Evolutionary conservation across 176 grass and related monocot genomes (phyloP).

Genomic region (Aegilops bicornis): DNA sequence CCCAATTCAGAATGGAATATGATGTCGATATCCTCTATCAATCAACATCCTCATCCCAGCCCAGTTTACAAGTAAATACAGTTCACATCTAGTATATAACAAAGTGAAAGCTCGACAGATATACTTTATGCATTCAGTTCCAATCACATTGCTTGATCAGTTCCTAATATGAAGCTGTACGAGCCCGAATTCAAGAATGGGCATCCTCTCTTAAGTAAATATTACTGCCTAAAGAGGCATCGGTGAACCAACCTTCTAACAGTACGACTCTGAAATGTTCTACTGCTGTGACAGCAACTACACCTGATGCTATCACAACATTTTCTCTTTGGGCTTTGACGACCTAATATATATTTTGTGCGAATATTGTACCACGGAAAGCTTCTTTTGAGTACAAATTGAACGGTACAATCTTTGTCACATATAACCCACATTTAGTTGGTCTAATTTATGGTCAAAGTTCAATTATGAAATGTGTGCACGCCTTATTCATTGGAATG

Average conservation of each 20-base stretch:
- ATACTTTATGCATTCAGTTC: not conserved
- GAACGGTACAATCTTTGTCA: too few species aligned
- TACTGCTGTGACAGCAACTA: not conserved
- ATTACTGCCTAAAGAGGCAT: not conserved
- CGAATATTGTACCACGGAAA: too few species aligned
- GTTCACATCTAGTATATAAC: not conserved
- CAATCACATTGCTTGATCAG: not conserved
- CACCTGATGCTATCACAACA: not conserved
- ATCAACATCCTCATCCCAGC: not conserved
- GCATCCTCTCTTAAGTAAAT: not conserved
- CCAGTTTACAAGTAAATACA: not conserved
- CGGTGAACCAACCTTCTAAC: not conserved
- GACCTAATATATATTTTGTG: too few species aligned
- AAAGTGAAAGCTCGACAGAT: not conserved
- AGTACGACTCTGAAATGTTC: not conserved
- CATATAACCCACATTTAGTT: too few species aligned
- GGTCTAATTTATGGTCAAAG: too few species aligned
- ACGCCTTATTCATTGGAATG: too few species aligned
- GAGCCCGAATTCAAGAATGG: not conserved
- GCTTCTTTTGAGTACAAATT: too few species aligned
- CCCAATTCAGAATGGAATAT: not conserved
- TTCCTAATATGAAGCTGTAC: conserved; percentile 9
- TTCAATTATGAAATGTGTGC: too few species aligned
- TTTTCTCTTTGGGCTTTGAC: not conserved
- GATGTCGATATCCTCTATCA: not conserved